Percentiles rank a stretch among this genome's conserved stretches.
phyloP scores from a whole-genome alignment of 192 early-diverging fungal genomes.

The Physocladia obscura region DNA sequence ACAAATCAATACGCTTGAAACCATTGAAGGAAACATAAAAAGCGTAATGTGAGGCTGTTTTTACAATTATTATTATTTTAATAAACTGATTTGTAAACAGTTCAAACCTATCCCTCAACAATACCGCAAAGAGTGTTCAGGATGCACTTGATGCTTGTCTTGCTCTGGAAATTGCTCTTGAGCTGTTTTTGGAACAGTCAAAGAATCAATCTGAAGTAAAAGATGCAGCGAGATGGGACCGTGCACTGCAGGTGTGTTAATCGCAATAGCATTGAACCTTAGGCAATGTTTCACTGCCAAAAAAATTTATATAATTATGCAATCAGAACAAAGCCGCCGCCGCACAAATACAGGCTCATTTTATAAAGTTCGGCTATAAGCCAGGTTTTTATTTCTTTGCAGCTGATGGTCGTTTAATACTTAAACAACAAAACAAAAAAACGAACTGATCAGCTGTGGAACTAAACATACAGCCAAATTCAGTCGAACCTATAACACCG shows the following conservation, averaged over 20 bases:
- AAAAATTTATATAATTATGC: neutral
- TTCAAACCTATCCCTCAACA: neutral
- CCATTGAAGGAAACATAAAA: neutral
- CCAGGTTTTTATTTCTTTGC: neutral
- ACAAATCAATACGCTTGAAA: neutral
- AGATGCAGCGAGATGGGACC: neutral
- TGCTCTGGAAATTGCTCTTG: neutral
- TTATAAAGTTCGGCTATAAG: neutral
- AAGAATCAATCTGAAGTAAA: neutral
- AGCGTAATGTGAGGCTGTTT: neutral
- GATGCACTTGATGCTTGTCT: neutral
- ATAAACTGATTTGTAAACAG: neutral
- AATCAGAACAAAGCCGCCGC: neutral
- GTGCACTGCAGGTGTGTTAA: neutral
- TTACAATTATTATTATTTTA: too few species aligned
- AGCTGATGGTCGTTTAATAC: neutral
- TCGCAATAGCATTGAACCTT: neutral
- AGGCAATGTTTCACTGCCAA: neutral
- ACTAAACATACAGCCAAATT: too few species aligned
- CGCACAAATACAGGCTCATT: neutral
- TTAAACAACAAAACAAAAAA: neutral
- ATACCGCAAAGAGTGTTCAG: neutral
- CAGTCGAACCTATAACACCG: too few species aligned
- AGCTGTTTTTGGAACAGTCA: neutral
- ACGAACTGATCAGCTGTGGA: neutral